phyloP scores from a whole-genome alignment of 2,329 filamentous ascomycete species.

The Neonectria magnoliae region DNA sequence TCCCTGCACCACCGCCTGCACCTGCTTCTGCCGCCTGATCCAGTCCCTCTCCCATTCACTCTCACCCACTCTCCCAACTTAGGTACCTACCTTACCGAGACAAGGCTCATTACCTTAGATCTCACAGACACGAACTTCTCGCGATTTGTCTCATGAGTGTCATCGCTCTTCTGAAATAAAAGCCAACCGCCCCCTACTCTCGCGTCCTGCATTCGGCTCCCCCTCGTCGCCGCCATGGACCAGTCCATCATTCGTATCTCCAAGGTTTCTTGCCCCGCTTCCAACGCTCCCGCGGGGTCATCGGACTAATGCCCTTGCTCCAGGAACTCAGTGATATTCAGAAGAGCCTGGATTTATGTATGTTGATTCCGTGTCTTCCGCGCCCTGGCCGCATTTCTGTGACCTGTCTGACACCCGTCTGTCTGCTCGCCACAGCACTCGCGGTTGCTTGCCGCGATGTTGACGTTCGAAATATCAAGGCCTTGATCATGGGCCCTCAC shows the following conservation, averaged over 20 bases:
- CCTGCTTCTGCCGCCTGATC: slow-evolving; percentile 4
- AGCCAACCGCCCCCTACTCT: not conserved
- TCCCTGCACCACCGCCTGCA: slow-evolving; percentile 7
- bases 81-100: no score
- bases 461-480: slow-evolving; percentile 88
- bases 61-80: not conserved
- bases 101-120: not conserved
- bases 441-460: slow-evolving; percentile 88
- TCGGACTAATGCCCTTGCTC: slow-evolving; percentile 26
- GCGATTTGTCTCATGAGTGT: slow-evolving; percentile 29
- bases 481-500: slow-evolving; percentile 90
- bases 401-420: slow-evolving; percentile 16
- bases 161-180: slow-evolving; percentile 15
- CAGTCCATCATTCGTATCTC: slow-evolving; percentile 90
- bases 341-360: slow-evolving; percentile 84
- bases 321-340: slow-evolving; percentile 90
- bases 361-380: slow-evolving; percentile 44
- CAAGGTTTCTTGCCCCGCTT: slow-evolving; percentile 64
- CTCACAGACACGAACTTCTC: not conserved
- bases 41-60: slow-evolving; percentile 13
- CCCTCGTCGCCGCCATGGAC: slow-evolving; percentile 59
- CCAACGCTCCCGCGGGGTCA: slow-evolving; percentile 26
- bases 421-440: slow-evolving; percentile 66
- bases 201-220: slow-evolving; percentile 21
- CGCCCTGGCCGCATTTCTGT: not conserved